Evolutionary conservation across 2,329 filamentous ascomycete genomes (phyloP).

Genomic region (Lecanicillium sp.): DNA sequence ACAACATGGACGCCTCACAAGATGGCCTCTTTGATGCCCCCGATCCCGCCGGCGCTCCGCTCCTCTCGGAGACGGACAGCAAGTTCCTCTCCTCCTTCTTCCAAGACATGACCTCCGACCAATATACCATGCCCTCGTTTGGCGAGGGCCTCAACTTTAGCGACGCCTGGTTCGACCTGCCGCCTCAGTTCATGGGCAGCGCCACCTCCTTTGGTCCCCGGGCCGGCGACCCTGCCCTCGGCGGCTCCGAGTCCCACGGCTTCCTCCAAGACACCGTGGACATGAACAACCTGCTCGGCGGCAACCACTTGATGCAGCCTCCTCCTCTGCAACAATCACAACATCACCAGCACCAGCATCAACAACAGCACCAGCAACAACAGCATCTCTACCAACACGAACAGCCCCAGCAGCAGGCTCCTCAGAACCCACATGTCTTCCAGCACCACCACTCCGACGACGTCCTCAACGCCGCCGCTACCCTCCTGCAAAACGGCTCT

Average conservation of each 20-base stretch:
- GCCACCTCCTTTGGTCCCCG: conserved; percentile 55
- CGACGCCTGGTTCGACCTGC: conserved; percentile 50
- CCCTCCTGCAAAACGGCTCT: conserved; percentile 36
- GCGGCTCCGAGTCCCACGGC: conserved; percentile 2
- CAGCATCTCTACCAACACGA: conserved; percentile 9
- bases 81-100: conserved; percentile 53
- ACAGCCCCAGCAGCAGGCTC: conserved; percentile 10
- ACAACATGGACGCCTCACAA: conserved; percentile 35
- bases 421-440: conserved; percentile 15
- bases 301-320: conserved; percentile 24
- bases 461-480: conserved; percentile 49
- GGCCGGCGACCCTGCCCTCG: not conserved
- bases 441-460: conserved; percentile 39
- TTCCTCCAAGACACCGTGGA: conserved; percentile 11
- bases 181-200: conserved; percentile 58
- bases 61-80: conserved; percentile 56
- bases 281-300: not conserved
- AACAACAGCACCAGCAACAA: conserved; percentile 13
- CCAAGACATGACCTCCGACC: conserved; percentile 42
- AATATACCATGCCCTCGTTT: conserved; percentile 41
- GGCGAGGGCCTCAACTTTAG: conserved; percentile 43
- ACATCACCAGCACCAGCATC: conserved; percentile 18
- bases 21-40: conserved; percentile 47
- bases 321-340: conserved; percentile 22
- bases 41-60: conserved; percentile 55